Evolutionary conservation across 768 basidiomycete genomes (phyloP), one percentile per base, ranked within the genome.

Genomic region (Cantharellus cinnabarinus): DNA sequence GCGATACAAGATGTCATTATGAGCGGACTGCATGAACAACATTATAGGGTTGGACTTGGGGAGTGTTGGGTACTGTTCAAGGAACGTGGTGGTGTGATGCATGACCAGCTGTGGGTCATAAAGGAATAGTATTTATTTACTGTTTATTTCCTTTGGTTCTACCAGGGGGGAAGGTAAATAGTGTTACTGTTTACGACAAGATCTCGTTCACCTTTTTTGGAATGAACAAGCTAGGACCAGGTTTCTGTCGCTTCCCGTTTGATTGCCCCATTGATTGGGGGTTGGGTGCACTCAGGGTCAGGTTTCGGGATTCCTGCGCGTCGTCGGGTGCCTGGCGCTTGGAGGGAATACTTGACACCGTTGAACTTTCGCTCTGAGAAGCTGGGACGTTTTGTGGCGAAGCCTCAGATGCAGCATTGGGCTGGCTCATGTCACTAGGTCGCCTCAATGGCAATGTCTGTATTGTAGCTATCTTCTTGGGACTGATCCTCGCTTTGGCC

Each of bases 181-280:
- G 20, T 38, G 41, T 57, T 29, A 41, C 41, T 5, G 35, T 4
- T 15, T 4, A 58, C 42, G 38, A 58, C 7, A 4, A 39, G 59
- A 60, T 52, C 15, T 55, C 60, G 4, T 48, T 54, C 15, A 56
- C 53, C 66, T 77, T 79, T 65, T 77, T 83, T 1, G 82, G 82
- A 59, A 84, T 83, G 66, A 85, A 84, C 59, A 83, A 67, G 15
- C 65, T 69, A 15, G 63, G 70, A n/a, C 61, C 67, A 0, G 69
- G 62, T 50, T 63, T 66, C 4, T 29, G 58, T 1, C 64, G 60
- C 60, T 29, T 48, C 44, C 29, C 10, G 44, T 10, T 48, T 48
- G 44, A 48, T 29, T 29, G 44, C 44, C 10, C 44, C 44, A 48
- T 48, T 48, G 44, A 10, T 48, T 48, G 44, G 29, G 10, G 44